Evolutionary conservation across 1,284 basidiomycete species (phyloP), one percentile per base, ranked within the genome.

Genomic region (Trichosporon ovoides): DNA sequence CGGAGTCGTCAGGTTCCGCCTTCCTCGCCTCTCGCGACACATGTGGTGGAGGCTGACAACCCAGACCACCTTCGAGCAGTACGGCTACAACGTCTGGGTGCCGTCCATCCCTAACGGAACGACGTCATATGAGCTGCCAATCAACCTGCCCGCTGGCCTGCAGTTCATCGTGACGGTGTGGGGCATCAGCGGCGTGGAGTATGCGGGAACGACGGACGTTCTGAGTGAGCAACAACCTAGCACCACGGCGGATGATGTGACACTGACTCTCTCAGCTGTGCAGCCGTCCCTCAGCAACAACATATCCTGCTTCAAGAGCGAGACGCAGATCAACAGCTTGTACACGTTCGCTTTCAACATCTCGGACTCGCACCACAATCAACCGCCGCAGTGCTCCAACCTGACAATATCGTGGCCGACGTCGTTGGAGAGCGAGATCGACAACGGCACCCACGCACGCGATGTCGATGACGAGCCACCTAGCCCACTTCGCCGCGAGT

Each of bases 281-380:
- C 63, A 55, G 9, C 48, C 65, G 0, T 59, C 61, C 2, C 11
- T 37, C 7, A 62, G 37, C 9, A 55, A 49, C 22, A 63, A 69
- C 58, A 22, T 59, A 11, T 58, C 66, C 3, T 76, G 74, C 49
- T 76, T 72, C 60, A 57, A 72, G 12, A 60, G 61, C 38, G 68
- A 75, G 43, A 43, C 60, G 10, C 59, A 62, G 7, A 75, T 76
- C 28, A 62, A 68, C 11, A 38, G 52, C n/a, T 63, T 72, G n/a
- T 76, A 76, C 59, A 60, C 69, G 3, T 76, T 76, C 51, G 70
- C 72, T 10, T 76, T 74, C 68, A 76, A 74, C 59, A 65, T 73
- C 35, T 60, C 68, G 37, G 65, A 66, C 31, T 53, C 56, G 11
- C 57, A 64, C 43, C n/a, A 36, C n/a, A 51, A 49, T 3, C 68